A percentile compares a stretch with the other conserved stretches of the same genome.
These are phyloP conservation scores for Termitomyces sp. DNA, from an alignment of 768 basidiomycete species.

Conservation along the genomic window DNA sequence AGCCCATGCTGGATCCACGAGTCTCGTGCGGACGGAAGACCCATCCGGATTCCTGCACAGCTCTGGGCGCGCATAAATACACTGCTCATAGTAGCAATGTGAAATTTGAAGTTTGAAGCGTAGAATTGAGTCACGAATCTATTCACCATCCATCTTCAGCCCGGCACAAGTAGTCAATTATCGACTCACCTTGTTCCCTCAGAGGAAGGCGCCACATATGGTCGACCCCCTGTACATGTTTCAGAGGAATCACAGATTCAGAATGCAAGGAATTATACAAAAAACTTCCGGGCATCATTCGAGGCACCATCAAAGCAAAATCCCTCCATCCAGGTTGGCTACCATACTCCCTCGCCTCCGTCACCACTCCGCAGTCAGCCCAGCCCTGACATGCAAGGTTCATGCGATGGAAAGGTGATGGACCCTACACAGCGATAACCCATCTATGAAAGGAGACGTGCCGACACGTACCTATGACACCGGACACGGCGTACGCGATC, in stretches of 20 bases:
- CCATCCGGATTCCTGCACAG: not conserved
- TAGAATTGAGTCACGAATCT: not conserved
- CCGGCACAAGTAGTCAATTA: not conserved
- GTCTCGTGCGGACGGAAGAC: not conserved
- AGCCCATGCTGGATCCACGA: not conserved
- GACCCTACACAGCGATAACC: not conserved
- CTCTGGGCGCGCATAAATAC: not conserved
- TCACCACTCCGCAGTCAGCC: not conserved
- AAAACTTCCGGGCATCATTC: slow-evolving; percentile 14
- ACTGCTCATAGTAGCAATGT: not conserved
- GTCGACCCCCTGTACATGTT: slow-evolving; percentile 12
- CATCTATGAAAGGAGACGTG: slow-evolving; percentile 1
- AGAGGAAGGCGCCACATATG: slow-evolving; percentile 9
- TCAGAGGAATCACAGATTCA: slow-evolving; percentile 15
- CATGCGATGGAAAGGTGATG: not conserved
- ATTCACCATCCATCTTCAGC: slow-evolving; percentile 7
- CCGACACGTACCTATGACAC: slow-evolving; percentile 10
- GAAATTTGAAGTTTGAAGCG: not conserved
- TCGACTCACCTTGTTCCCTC: slow-evolving; percentile 14
- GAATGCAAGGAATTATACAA: slow-evolving; percentile 11
- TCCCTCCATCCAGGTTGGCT: not conserved
- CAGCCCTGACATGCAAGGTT: not conserved
- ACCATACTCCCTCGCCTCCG: not conserved
- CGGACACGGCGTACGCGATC: not conserved
- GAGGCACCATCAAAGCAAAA: not conserved